Base-by-base conservation (phyloP, 768 basidiomycete species). In the Boletus pseudopeckii region DNA sequence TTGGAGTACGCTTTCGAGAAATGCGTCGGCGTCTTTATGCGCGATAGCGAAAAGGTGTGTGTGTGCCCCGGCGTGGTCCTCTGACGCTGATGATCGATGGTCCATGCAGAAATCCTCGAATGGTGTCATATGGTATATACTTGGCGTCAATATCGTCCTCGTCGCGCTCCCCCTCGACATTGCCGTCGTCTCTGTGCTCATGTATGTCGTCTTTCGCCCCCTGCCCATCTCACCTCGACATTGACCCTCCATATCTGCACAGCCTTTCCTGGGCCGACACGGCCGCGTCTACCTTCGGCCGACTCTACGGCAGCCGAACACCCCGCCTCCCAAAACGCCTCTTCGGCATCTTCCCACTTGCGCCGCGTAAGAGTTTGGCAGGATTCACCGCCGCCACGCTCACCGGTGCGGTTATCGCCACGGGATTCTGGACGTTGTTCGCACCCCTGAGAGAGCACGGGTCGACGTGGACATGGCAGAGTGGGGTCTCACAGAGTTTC, bases 181-280 rank as follows among this genome's bases (percentile, higher is more conserved):
- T 32, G 93, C 93, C 11, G 83, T 90, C n/a, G 84, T 96, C 14
- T 81, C 92, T 7, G 88, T 97, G 59, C 78, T 95, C 59, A 91
- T 93, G 93, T 90, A 67, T 62, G 88, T 78, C 9, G 8, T 39
- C 38, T 26, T 20, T 2, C n/a, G 33, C 26, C 39, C 37, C 26
- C 26, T 37, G 6, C 18, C 30, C 17, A n/a, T 53, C 3, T 56
- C 26, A 37, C 30, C 3, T 32, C 28, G 4, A 34, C 26, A 8
- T 33, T 48, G 28, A 50, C 18, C 7, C 9, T 52, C 17, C 15
- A 24, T 37, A 22, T 18, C 13, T 20, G 0, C 33, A 36, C 62
- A 96, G 93, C 56, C 83, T 97, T 45, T 93, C 92, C 32, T 97
- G 94, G 94, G 93, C 92, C 0, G 94, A 97, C 70, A 96, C 94